Evolutionary conservation across 805 yeast species (phyloP).

Genomic region (Candida railenensis): DNA sequence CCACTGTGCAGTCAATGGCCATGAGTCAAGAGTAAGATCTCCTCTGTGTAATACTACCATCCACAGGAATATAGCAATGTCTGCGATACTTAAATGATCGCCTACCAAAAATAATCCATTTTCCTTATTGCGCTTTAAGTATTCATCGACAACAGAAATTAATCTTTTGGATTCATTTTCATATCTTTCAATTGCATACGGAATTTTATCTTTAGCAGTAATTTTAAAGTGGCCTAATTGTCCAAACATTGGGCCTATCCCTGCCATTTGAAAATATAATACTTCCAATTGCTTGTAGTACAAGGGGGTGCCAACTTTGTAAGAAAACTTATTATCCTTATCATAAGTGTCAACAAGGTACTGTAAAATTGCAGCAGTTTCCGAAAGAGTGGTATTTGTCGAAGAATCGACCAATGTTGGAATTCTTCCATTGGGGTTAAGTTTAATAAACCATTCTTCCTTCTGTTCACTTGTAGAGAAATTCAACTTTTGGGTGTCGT

Average conservation of each 20-base stretch:
- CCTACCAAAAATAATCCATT: slow-evolving; percentile 57
- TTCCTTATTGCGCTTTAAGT: slow-evolving; percentile 43
- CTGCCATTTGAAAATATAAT: slow-evolving; percentile 55
- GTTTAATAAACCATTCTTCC: slow-evolving; percentile 53
- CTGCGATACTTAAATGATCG: slow-evolving; percentile 58
- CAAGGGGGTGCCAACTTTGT: slow-evolving; percentile 29
- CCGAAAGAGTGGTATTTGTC: slow-evolving; percentile 50
- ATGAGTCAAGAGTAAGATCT: slow-evolving; percentile 33
- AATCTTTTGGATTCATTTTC: slow-evolving; percentile 51
- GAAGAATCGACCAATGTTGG: slow-evolving; percentile 49
- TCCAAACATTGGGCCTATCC: slow-evolving; percentile 65
- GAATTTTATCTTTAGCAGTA: slow-evolving; percentile 50
- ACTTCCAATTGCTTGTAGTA: slow-evolving; percentile 57
- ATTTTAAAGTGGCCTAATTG: slow-evolving; percentile 50
- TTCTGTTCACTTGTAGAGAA: slow-evolving; percentile 46
- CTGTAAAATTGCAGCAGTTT: slow-evolving; percentile 60
- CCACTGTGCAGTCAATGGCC: slow-evolving; percentile 45
- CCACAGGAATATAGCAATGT: slow-evolving; percentile 53
- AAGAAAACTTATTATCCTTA: slow-evolving; percentile 47
- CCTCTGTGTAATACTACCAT: slow-evolving; percentile 11
- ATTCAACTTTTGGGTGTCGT: slow-evolving; percentile 41
- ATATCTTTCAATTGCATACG: slow-evolving; percentile 53
- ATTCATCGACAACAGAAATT: slow-evolving; percentile 52
- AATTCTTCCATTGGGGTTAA: slow-evolving; percentile 64
- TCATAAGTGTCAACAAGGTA: slow-evolving; percentile 64